Percentiles rank a stretch among this genome's conserved stretches.
phyloP scores from a whole-genome alignment of 1,284 basidiomycete genomes.

The Rhizoctonia solani region DNA sequence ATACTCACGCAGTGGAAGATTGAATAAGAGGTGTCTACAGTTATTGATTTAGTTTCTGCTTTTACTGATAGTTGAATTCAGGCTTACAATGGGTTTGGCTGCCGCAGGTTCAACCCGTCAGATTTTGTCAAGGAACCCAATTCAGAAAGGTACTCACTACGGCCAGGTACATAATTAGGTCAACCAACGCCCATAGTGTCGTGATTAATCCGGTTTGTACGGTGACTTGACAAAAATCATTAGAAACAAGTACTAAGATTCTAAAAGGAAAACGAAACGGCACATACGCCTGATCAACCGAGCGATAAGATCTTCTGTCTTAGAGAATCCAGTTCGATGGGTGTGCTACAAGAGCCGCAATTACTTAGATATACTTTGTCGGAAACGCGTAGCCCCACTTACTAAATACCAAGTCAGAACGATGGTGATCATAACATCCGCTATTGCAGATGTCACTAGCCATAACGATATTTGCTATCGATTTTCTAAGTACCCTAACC shows the following conservation, averaged over 20 bases:
- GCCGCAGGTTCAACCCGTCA: neutral
- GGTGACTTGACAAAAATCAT: constrained; percentile 43
- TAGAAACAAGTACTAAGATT: neutral
- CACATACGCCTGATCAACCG: constrained; percentile 52
- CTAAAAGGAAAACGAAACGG: neutral
- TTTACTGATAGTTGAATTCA: neutral
- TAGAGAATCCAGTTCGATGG: constrained; percentile 49
- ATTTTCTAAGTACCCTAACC: neutral
- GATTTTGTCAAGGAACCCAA: neutral
- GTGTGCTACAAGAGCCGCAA: constrained; percentile 43
- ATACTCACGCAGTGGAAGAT: constrained; percentile 20
- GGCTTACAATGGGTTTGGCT: constrained; percentile 20
- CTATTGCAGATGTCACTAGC: constrained; percentile 42
- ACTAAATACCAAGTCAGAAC: constrained; percentile 48
- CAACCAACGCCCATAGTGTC: constrained; percentile 44
- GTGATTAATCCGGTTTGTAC: constrained; percentile 50
- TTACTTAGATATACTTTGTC: neutral
- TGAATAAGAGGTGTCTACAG: constrained; percentile 5
- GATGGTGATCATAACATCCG: constrained; percentile 48
- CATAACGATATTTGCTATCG: constrained; percentile 41
- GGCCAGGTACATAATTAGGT: constrained; percentile 48
- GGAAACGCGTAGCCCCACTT: constrained; percentile 36
- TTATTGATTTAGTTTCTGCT: neutral
- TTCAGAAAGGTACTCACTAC: constrained; percentile 42
- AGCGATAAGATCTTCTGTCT: constrained; percentile 48